phyloP scores from a whole-genome alignment of 805 yeast genomes.

The Candida ortonii region DNA sequence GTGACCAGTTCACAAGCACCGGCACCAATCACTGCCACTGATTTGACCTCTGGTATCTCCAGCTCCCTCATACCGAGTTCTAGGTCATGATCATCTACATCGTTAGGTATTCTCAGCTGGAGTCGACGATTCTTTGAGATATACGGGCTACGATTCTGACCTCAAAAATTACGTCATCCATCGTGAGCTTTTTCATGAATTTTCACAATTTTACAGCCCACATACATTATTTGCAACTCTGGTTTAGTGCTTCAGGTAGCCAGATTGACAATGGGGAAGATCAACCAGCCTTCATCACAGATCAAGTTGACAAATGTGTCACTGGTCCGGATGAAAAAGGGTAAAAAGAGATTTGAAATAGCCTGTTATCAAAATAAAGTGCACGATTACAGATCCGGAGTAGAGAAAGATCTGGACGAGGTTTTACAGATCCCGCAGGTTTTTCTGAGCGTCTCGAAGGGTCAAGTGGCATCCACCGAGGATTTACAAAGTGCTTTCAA shows the following conservation, averaged over 20 bases:
- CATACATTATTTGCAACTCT: no score
- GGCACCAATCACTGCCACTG: conserved; percentile 69
- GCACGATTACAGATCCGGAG: conserved; percentile 86
- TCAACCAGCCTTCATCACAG: conserved; percentile 86
- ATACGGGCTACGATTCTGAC: no score
- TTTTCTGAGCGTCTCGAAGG: conserved; percentile 88
- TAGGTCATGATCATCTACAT: no score
- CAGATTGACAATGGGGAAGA: conserved; percentile 35
- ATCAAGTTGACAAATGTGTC: conserved; percentile 93
- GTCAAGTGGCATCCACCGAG: conserved; percentile 85
- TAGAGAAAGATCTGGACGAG: conserved; percentile 93
- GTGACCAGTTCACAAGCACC: conserved; percentile 74
- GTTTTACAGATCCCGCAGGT: conserved; percentile 96
- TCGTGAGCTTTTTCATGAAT: no score
- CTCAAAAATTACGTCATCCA: no score
- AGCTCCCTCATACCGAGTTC: conserved; percentile 2
- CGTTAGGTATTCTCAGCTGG: no score
- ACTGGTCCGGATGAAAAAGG: conserved; percentile 84
- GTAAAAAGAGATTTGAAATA: conserved; percentile 86
- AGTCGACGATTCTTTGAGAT: no score
- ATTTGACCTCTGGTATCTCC: conserved; percentile 1
- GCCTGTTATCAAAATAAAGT: conserved; percentile 97
- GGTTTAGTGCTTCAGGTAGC: no score
- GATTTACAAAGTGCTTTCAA: conserved; percentile 75
- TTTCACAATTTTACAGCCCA: no score